Evolutionary conservation across 1,284 basidiomycete species (phyloP).

Genomic region (Ustilago xerochloae): DNA sequence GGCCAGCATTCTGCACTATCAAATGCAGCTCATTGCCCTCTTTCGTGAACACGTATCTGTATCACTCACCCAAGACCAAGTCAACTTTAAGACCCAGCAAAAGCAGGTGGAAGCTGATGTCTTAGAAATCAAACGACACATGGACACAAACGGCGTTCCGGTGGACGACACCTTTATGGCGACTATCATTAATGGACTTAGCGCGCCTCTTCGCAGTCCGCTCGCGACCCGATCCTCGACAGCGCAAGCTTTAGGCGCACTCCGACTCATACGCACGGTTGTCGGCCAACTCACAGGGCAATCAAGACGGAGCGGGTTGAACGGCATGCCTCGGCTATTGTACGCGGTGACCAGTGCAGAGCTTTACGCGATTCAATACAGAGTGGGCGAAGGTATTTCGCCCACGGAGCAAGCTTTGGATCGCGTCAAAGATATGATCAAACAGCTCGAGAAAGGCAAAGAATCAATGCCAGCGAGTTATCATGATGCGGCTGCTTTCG

Average conservation of each 20-base stretch:
- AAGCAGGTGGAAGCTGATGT: constrained; percentile 10
- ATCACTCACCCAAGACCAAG: background rate
- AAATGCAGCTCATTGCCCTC: constrained; percentile 28
- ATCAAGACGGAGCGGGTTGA: too few species aligned
- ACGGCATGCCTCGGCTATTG: background rate
- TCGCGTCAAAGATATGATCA: background rate
- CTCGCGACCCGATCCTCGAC: background rate
- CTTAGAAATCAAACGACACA: constrained; percentile 10
- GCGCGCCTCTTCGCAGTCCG: constrained; percentile 31
- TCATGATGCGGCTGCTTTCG: background rate
- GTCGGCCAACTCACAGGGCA: background rate
- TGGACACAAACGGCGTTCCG: constrained; percentile 15
- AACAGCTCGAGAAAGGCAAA: too few species aligned
- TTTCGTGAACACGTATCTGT: constrained; percentile 4
- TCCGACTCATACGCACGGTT: constrained; percentile 10
- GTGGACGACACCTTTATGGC: constrained; percentile 39
- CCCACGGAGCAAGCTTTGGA: too few species aligned
- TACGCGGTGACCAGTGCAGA: constrained; percentile 19
- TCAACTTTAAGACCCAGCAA: background rate
- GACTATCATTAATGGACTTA: constrained; percentile 20
- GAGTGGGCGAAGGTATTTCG: too few species aligned
- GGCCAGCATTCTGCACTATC: constrained; percentile 17
- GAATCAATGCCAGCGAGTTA: too few species aligned
- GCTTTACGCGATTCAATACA: constrained; percentile 13
- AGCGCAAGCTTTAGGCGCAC: background rate